Evolutionary conservation across 441 rosid species (phyloP).

Genomic region (Flueggea neowawraea): DNA sequence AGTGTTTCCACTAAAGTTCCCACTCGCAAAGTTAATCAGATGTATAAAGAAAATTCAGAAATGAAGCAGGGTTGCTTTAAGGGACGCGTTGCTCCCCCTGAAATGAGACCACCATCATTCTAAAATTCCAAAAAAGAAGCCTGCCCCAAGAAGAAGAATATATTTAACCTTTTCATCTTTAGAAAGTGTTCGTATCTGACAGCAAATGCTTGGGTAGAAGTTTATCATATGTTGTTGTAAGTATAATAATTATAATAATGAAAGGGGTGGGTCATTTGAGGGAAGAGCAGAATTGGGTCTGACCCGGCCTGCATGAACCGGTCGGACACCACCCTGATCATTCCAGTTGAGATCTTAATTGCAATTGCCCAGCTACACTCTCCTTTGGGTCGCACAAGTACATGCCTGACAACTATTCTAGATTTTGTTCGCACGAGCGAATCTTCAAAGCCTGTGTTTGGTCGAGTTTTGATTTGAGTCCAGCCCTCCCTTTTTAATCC

Average conservation of each 20-base stretch:
- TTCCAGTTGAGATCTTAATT: constrained; percentile 44
- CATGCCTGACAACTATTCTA: constrained; percentile 25
- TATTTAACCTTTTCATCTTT: constrained; percentile 18
- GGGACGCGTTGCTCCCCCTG: constrained; percentile 51
- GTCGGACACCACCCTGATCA: constrained; percentile 52
- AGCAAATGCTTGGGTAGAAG: background rate
- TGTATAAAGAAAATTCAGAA: background rate
- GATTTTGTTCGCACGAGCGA: constrained; percentile 35
- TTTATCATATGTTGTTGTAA: background rate
- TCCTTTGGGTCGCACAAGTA: constrained; percentile 17
- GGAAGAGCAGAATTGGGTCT: constrained; percentile 12
- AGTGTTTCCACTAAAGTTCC: constrained; percentile 45
- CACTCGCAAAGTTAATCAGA: constrained; percentile 13
- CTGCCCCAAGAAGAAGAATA: constrained; percentile 1
- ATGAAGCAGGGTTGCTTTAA: constrained; percentile 37
- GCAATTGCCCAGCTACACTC: constrained; percentile 20
- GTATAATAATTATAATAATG: background rate
- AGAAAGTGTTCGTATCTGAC: constrained; percentile 25
- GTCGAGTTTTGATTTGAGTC: constrained; percentile 10
- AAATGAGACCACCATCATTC: constrained; percentile 52
- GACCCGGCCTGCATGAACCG: constrained; percentile 54
- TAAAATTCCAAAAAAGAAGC: constrained; percentile 18
- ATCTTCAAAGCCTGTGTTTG: constrained; percentile 25
- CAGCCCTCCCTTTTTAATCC: background rate
- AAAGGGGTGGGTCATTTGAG: background rate